A percentile compares a stretch with the other conserved stretches of the same genome.
These are phyloP conservation scores for Taiwanofungus camphoratus DNA, from an alignment of 1,284 basidiomycete species.

Conservation along the genomic window DNA sequence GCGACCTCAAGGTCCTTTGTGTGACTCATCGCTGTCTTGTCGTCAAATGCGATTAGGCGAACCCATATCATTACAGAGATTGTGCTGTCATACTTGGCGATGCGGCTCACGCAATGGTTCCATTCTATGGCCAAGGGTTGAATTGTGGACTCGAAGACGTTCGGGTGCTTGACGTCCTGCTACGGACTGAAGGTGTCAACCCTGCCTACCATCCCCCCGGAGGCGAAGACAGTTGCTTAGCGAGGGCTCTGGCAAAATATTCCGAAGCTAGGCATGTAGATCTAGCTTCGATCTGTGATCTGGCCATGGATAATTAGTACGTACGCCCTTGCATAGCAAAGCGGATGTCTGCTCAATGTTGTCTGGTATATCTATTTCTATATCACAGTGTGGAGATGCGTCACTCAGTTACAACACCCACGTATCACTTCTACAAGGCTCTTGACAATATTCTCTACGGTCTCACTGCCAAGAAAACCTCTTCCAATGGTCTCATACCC, in stretches of 20 bases:
- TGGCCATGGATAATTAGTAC: constrained; percentile 96
- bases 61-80: constrained; percentile 88
- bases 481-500: constrained; percentile 27
- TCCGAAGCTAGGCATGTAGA: constrained; percentile 81
- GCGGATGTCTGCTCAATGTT: background rate
- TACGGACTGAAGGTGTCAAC: constrained; percentile 66
- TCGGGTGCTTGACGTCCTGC: constrained; percentile 74
- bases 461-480: constrained; percentile 42
- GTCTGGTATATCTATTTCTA: constrained; percentile 1
- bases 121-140: constrained; percentile 97
- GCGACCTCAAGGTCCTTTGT: constrained; percentile 2
- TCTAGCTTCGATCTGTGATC: constrained; percentile 83
- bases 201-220: constrained; percentile 25
- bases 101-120: constrained; percentile 95
- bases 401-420: constrained; percentile 79
- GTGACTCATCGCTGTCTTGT: constrained; percentile 5
- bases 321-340: too few relatives aligned
- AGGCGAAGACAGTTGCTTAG: constrained; percentile 52
- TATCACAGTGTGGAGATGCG: constrained; percentile 84
- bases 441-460: constrained; percentile 76
- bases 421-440: constrained; percentile 77
- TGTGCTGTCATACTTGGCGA: constrained; percentile 89
- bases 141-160: constrained; percentile 99
- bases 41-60: constrained; percentile 43
- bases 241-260: constrained; percentile 69